Evolutionary conservation across 2,329 filamentous ascomycete genomes (phyloP), one percentile per base, ranked within the genome.

Genomic region (Alternaria triticimaculans): DNA sequence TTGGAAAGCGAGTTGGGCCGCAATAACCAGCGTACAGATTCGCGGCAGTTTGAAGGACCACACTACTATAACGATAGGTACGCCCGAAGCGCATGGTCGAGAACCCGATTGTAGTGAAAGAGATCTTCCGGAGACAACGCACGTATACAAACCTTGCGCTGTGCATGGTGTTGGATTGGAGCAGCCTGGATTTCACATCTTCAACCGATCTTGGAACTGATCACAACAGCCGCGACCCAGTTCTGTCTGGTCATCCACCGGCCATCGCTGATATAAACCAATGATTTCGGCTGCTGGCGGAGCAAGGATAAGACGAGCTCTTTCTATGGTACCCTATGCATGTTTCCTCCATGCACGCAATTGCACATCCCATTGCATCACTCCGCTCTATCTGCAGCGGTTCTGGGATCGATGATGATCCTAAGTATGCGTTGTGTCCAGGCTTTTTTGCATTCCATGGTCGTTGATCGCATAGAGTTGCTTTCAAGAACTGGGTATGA

Each of bases 331-430:
- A 48, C 44, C 55, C 46, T 63, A 41, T 65, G 28, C 57, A 46
- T 12, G 26, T 55, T 41, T 55, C 37, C 48, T 46, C 23, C 30
- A 61, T 67, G 58, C 56, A 60, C 57, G 60, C 55, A 54, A 62
- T 58, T 65, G 62, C 62, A 63, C 67, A 49, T 59, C 62, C 65
- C 58, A 60, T 51, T 56, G 60, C 60, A 65, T 58, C 43, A 21
- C 51, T 57, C 56, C 55, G 45, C 62, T 33, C 28, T 45, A 62
- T 20, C 23, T 58, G 55, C 48, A 37, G 55, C 33, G 46, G 63
- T 26, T 43, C 8, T 18, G 23, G 15, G 37, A 41, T 41, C 15
- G 37, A 41, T 41, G 37, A 41, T 41, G 15, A 18, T n/a, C 21
- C 37, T 41, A 18, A 2, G 37, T 41, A 41, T 18, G 37, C 37